These are phyloP conservation scores for Auricularia sp. DNA, from an alignment of 768 basidiomycete genomes.

Conservation along the genomic window DNA sequence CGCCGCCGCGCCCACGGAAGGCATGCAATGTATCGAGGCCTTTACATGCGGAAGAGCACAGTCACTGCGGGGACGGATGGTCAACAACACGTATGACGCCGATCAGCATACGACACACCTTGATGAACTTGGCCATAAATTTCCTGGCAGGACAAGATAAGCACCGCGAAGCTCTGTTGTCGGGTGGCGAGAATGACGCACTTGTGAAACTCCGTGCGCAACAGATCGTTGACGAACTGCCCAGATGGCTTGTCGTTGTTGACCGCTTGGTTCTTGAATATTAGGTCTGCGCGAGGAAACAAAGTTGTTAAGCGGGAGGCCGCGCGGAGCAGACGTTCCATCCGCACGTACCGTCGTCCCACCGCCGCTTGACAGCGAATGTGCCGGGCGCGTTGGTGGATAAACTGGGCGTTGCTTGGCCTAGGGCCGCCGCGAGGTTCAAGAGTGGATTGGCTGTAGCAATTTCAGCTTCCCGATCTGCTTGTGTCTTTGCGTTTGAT, in stretches of 20 bases:
- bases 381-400: slow-evolving; percentile 47
- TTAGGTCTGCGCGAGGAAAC: slow-evolving; percentile 52
- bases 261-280: slow-evolving; percentile 97
- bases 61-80: not conserved
- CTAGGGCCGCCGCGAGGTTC: slow-evolving; percentile 85
- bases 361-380: slow-evolving; percentile 85
- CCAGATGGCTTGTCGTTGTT: slow-evolving; percentile 52
- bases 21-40: too few species aligned
- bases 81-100: not conserved
- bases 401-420: slow-evolving; percentile 18
- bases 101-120: slow-evolving; percentile 33
- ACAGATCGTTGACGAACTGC: slow-evolving; percentile 90
- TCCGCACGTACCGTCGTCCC: slow-evolving; percentile 75
- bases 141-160: slow-evolving; percentile 40
- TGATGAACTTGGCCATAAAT: slow-evolving; percentile 89
- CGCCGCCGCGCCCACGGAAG: too few species aligned
- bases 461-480: slow-evolving; percentile 66
- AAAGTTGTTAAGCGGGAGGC: slow-evolving; percentile 6
- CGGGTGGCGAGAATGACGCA: slow-evolving; percentile 27
- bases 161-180: not conserved
- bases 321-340: slow-evolving; percentile 1
- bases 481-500: slow-evolving; percentile 34
- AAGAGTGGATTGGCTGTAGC: slow-evolving; percentile 82
- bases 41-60: not conserved
- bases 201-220: slow-evolving; percentile 93